Base-by-base conservation (phyloP, 345 rosid species). In the Salix exigua region DNA sequence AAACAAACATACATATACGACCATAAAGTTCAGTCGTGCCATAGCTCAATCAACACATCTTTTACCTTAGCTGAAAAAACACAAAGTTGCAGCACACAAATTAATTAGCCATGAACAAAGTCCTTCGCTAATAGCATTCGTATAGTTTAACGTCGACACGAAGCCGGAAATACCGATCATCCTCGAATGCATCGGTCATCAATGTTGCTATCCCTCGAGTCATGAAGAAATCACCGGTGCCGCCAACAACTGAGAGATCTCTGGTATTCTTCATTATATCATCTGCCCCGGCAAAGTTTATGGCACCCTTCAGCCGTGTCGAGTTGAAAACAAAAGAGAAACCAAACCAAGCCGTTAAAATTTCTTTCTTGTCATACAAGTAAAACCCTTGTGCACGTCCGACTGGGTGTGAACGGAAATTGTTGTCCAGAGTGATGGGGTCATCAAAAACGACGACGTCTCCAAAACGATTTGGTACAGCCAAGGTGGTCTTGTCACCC, bases 221-320 rank as follows among this genome's bases (percentile, higher is more conserved):
- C 97, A 92, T 94, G 89, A 92, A 88, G 80, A 94, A 92, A 58
- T 94, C 92, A 25, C 94, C 94, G 0, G 97, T 92, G 18, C 96
- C 93, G n/a, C 96, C 96, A 0, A 92, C 83, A 4, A 92, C 89
- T 0, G 92, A 90, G 5, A 94, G 75, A 73, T 94, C 98, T 75
- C 97, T 88, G 5, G 93, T 88, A 78, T 85, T 84, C 73, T 85
- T 87, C 84, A 79, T 81, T 85, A 91, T 74, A 66, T 85, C 85
- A 76, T 92, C 91, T 0, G 93, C 92, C 19, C 98, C 94, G 33
- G 88, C 85, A 13, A 94, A 86, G 70, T 82, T 90, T 38, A 92
- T 19, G 61, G 85, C 89, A 6, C 97, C 97, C 61, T 78, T 84
- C 66, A 88, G 82, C 66, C 88, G 75, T 7, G 86, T 89, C 1